phyloP scores from a whole-genome alignment of 1,284 basidiomycete genomes.

The Rhodotorula sp. region DNA sequence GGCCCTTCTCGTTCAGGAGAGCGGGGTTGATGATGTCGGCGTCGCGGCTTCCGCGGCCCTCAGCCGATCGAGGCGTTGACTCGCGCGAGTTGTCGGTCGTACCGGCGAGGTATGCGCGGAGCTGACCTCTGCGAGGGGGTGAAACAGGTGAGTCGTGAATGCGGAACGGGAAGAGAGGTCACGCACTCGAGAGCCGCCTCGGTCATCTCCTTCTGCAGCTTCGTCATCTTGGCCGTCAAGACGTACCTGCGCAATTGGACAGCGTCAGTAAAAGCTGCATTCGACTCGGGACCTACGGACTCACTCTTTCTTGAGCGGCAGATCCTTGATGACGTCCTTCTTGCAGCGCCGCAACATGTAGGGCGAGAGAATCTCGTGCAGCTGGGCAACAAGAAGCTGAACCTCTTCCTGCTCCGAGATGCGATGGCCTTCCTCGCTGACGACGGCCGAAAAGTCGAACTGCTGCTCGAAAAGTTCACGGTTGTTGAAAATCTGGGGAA shows the following conservation, averaged over 20 bases:
- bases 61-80: background rate
- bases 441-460: conserved; percentile 55
- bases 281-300: background rate
- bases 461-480: conserved; percentile 63
- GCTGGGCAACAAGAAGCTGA: conserved; percentile 63
- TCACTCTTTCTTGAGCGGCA: conserved; percentile 57
- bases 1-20: conserved; percentile 66
- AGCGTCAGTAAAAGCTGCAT: background rate
- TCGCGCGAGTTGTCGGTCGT: background rate
- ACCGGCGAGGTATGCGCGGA: background rate
- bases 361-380: conserved; percentile 89
- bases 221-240: conserved; percentile 82
- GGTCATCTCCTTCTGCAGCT: conserved; percentile 77
- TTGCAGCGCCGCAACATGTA: conserved; percentile 93
- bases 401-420: conserved; percentile 41
- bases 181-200: conserved; percentile 52
- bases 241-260: conserved; percentile 54
- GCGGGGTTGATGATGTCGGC: conserved; percentile 39
- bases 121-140: background rate
- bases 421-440: conserved; percentile 32
- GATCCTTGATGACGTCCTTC: conserved; percentile 77
- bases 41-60: background rate
- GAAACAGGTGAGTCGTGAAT: too few relatives aligned
- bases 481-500: conserved; percentile 88
- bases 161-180: too few relatives aligned